Base-by-base conservation (phyloP, 768 basidiomycete species). In the Tricholoma furcatifolium region DNA sequence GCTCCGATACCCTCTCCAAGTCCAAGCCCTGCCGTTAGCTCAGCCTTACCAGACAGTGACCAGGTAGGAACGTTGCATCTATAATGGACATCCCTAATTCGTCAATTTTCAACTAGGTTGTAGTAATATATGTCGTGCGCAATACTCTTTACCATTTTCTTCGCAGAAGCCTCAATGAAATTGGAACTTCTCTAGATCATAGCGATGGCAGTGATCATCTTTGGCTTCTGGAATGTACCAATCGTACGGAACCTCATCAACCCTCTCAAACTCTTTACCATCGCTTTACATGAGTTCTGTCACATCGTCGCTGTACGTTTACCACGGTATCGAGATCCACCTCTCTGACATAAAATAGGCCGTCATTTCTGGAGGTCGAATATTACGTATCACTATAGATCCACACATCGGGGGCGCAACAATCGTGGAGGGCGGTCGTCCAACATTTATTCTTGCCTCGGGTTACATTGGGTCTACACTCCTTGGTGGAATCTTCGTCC, bases 211-310 rank as follows among this genome's bases (percentile, higher is more conserved):
- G 90, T 93, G 53, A 80, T 93, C 56, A 89, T 91, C 54, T 91
- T 92, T 61, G 91, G 88, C 39, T 78, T 91, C 58, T 93, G 91
- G 91, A 88, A 87, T 69, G 87, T 93, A 39, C 91, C 91, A 4
- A 83, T 87, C 51, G 84, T 84, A 21, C 78, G 91, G 42, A 82
- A 84, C 62, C 63, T 89, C 70, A 92, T 93, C 62, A 89, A 82
- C 63, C 91, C 91, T 8, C 77, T 93, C 61, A 93, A 93, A 67
- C 74, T 93, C 12, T 86, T 93, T 65, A 88, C 90, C 47, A 92
- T 93, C 55, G 91, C 91, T 39, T 91, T 84, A 81, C 92, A 94
- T 62, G 92, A 94, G 65, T 75, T 93, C 14, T 93, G 88, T 63
- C 92, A 94, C 67, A 85, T 92, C 62, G 74, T 78, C 44, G 82